Conservation (phyloP, 192 early-diverging fungal genomes). For the Neocallimastix lanati region DNA sequence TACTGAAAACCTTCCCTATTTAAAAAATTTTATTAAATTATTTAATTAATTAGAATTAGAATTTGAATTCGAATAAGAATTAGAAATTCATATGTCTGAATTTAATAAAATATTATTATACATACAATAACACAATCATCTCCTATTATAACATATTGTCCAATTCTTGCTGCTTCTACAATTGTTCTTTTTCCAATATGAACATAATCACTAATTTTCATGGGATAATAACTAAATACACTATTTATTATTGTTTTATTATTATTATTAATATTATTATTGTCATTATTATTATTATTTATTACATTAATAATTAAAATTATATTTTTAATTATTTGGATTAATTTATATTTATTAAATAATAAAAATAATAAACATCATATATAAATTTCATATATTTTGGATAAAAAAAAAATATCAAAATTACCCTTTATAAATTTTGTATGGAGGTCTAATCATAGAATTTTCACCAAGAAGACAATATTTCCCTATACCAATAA, state of each 20-base stretch:
- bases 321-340: too few relatives aligned
- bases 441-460: conserved; percentile 83
- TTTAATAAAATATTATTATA: not conserved
- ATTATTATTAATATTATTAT: too few relatives aligned
- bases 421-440: conserved; percentile 67
- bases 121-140: conserved; percentile 85
- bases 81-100: too few relatives aligned
- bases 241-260: conserved; percentile 18
- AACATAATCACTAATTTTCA: conserved; percentile 91
- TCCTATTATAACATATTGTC: conserved; percentile 75
- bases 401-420: not conserved
- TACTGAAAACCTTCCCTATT: conserved; percentile 74
- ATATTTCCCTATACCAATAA: conserved; percentile 79
- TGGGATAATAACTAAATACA: conserved; percentile 86
- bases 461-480: conserved; percentile 58
- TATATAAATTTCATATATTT: too few relatives aligned
- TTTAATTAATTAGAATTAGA: too few relatives aligned
- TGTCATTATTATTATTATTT: too few relatives aligned
- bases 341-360: too few relatives aligned
- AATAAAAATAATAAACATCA: not conserved
- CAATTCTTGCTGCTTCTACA: conserved; percentile 82
- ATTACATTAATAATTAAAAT: too few relatives aligned
- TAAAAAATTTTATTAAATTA: not conserved
- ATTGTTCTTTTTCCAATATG: conserved; percentile 70
- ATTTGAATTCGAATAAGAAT: too few relatives aligned